Percentiles rank a stretch among this genome's conserved stretches.
phyloP scores from a whole-genome alignment of 495 filamentous ascomycete species.

The Talaromyces adpressus region DNA sequence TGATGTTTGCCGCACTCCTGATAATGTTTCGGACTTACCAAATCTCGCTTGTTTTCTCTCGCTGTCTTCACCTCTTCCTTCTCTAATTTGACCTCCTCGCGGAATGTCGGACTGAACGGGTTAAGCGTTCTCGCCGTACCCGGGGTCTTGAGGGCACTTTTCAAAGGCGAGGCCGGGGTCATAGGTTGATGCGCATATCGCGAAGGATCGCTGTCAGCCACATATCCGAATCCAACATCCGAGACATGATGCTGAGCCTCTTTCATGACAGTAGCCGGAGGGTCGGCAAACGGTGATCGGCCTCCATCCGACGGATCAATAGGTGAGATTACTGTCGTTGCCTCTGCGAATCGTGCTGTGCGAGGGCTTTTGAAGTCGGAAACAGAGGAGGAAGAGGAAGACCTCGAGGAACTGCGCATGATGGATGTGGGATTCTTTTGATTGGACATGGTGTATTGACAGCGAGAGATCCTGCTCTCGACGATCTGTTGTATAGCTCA shows the following conservation, averaged over 20 bases:
- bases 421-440: slow-evolving; percentile 4
- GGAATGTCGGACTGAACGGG: slow-evolving; percentile 81
- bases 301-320: slow-evolving; percentile 48
- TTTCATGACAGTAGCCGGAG: slow-evolving; percentile 33
- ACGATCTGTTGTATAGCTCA: background rate
- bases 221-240: slow-evolving; percentile 90
- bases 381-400: slow-evolving; percentile 37
- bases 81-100: slow-evolving; percentile 76
- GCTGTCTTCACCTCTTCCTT: slow-evolving; percentile 70
- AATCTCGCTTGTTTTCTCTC: slow-evolving; percentile 73
- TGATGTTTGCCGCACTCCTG: background rate
- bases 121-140: slow-evolving; percentile 62
- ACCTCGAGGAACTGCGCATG: slow-evolving; percentile 27
- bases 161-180: slow-evolving; percentile 69
- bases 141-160: slow-evolving; percentile 79
- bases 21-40: slow-evolving; percentile 51
- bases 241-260: slow-evolving; percentile 50
- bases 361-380: slow-evolving; percentile 72
- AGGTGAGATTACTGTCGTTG: slow-evolving; percentile 80
- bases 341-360: slow-evolving; percentile 84
- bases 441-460: slow-evolving; percentile 3
- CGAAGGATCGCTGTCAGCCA: slow-evolving; percentile 49
- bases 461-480: slow-evolving; percentile 9
- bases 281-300: slow-evolving; percentile 63
- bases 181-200: slow-evolving; percentile 44